Percentiles rank a stretch among this genome's conserved stretches.
These are phyloP conservation scores for Naganishia friedmannii DNA, from an alignment of 768 basidiomycete genomes.

Conservation along the genomic window DNA sequence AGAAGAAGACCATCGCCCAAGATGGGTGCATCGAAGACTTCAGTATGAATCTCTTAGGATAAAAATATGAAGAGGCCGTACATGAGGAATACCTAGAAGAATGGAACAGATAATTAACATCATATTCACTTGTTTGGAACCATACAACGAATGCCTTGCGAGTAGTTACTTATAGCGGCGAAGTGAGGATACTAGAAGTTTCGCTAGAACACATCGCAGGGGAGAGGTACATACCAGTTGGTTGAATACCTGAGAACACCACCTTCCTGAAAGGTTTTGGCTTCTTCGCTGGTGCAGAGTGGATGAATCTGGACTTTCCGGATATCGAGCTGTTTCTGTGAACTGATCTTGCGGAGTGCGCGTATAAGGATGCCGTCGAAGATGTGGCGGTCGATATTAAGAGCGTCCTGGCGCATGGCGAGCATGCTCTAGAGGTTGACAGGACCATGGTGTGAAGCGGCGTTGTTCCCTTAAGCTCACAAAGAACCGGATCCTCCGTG, in stretches of 20 bases:
- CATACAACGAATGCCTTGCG: not conserved
- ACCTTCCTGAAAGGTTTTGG: slow-evolving; percentile 4
- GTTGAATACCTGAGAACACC: slow-evolving; percentile 87
- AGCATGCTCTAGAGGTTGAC: not conserved
- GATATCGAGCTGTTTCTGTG: not conserved
- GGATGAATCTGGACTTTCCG: not conserved
- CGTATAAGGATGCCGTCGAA: not conserved
- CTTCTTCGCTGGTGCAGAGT: not conserved
- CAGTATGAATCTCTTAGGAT: too few species aligned
- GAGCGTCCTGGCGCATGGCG: not conserved
- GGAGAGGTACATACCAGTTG: slow-evolving; percentile 60
- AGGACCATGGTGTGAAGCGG: not conserved
- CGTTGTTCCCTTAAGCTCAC: not conserved
- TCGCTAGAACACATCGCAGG: not conserved
- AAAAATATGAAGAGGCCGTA: not conserved
- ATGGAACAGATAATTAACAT: not conserved
- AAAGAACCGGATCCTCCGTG: not conserved
- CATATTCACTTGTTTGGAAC: not conserved
- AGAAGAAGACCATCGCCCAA: not conserved
- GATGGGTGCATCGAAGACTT: not conserved
- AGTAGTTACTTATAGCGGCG: not conserved
- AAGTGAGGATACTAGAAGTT: not conserved
- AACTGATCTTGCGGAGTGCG: not conserved
- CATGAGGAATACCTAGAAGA: not conserved
- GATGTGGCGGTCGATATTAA: not conserved